phyloP scores from a whole-genome alignment of 495 filamentous ascomycete species.

The Lasiosphaeria hispida region DNA sequence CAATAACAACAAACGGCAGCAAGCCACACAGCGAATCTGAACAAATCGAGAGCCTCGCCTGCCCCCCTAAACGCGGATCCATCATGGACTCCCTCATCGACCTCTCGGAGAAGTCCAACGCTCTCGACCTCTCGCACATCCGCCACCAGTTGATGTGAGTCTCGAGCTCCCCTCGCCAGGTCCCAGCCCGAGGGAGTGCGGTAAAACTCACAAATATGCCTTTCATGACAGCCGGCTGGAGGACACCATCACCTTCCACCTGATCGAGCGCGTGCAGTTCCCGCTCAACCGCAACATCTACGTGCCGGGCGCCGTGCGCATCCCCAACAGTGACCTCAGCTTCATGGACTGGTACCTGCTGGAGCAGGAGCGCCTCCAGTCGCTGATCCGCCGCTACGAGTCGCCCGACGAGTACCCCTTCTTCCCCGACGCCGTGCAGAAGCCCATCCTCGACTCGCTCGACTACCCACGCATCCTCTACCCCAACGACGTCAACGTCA shows the following conservation, averaged over 20 bases:
- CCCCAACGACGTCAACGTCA: slow-evolving; percentile 87
- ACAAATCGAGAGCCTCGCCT: neutral
- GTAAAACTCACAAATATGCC: neutral
- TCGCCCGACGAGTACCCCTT: slow-evolving; percentile 97
- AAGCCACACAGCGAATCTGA: neutral
- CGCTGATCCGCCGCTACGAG: slow-evolving; percentile 91
- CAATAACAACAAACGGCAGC: neutral
- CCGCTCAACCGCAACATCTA: slow-evolving; percentile 90
- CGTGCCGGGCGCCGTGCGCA: slow-evolving; percentile 69
- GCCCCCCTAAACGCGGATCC: neutral
- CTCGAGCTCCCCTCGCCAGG: neutral
- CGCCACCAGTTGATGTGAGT: slow-evolving; percentile 92
- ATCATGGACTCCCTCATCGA: slow-evolving; percentile 90
- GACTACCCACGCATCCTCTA: slow-evolving; percentile 90
- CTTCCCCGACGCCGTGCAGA: slow-evolving; percentile 79
- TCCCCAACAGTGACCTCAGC: slow-evolving; percentile 68
- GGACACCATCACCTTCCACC: slow-evolving; percentile 97
- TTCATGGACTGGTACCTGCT: slow-evolving; percentile 92
- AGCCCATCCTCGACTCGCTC: slow-evolving; percentile 81
- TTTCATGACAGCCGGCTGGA: slow-evolving; percentile 72
- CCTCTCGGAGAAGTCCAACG: slow-evolving; percentile 75
- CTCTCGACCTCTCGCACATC: slow-evolving; percentile 87
- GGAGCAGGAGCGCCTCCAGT: slow-evolving; percentile 87
- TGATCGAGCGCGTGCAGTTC: slow-evolving; percentile 98
- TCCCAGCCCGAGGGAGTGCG: neutral